A percentile compares a stretch with the other conserved stretches of the same genome.
phyloP scores from a whole-genome alignment of 2,329 filamentous ascomycete species.

The Coleophoma cylindrospora region DNA sequence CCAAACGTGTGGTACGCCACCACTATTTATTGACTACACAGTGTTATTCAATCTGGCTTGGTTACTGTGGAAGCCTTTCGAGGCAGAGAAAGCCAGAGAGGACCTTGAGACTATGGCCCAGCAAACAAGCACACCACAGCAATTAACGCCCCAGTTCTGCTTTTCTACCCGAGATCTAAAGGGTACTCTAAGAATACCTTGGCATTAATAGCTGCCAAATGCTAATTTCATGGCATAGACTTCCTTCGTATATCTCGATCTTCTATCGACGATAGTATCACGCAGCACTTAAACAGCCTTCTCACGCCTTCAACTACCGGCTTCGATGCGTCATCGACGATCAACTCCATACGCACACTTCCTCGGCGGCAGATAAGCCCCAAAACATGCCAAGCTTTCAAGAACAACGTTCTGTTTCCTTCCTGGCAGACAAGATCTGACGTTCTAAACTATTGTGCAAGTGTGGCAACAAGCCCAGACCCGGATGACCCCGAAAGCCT shows the following conservation, averaged over 20 bases:
- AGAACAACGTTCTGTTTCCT: constrained; percentile 74
- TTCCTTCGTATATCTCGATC: constrained; percentile 83
- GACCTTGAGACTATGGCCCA: constrained; percentile 20
- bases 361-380: constrained; percentile 50
- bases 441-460: constrained; percentile 82
- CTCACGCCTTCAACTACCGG: constrained; percentile 65
- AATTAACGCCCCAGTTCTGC: constrained; percentile 69
- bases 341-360: constrained; percentile 48
- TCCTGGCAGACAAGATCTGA: constrained; percentile 82
- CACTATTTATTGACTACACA: no score
- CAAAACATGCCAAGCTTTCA: constrained; percentile 65
- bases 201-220: background rate
- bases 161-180: constrained; percentile 65
- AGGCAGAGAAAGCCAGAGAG: constrained; percentile 13
- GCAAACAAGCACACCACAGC: constrained; percentile 32
- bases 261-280: constrained; percentile 88
- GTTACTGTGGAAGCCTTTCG: constrained; percentile 23
- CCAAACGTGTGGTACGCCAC: no score
- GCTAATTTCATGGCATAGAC: constrained; percentile 45
- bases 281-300: constrained; percentile 87
- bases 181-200: constrained; percentile 42
- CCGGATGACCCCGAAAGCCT: constrained; percentile 78
- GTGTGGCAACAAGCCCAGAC: constrained; percentile 82
- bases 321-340: constrained; percentile 79
- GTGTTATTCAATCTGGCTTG: constrained; percentile 20